Base-by-base conservation (phyloP, 768 basidiomycete genomes). In the button mushroom (Agaricus bisporus) region DNA sequence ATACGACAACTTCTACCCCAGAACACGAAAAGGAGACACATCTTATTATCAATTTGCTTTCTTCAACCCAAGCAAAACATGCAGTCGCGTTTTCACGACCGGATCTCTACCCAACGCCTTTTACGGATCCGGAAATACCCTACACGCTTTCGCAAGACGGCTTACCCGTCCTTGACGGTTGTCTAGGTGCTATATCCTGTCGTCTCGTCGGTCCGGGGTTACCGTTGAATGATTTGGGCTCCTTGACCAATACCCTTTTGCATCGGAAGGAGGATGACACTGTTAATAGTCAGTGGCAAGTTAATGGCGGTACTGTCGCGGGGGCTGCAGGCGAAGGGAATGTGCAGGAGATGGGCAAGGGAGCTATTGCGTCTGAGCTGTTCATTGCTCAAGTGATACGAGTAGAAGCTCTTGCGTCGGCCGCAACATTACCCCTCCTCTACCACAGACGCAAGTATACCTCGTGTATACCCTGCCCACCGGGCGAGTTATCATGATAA, bases 21-120 rank as follows among this genome's bases (percentile, higher is more conserved):
- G 45, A 60, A 12, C 52, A 59, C 38, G 55, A 58, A 20, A 46
- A 65, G 4, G 67, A 76, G 5, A 48, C 59, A 0, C 83, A 85
- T 60, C 76, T 95, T 76, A 81, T 89, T 48, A 72, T 97, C 55
- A 93, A 93, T 68, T 70, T 95, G 44, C 81, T 97, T 44, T 85
- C 88, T 1, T 79, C 84, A 0, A 62, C 73, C 2, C 90, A 93
- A 64, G 73, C 80, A 4, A 60, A 73, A 29, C 63, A 81, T 14
- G 92, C 92, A 0, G 63, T 80, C 22, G 71, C 72, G 26, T 94
- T 95, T 63, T 88, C 94, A 0, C 71, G 85, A 47, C 81, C 87
- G 9, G 86, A 88, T 63, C 66, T 87, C 8, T 64, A 86, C 55
- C 81, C 85, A 0, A 68, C 71, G 3, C 86, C 88, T 3, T 90